phyloP scores from a whole-genome alignment of 2,329 filamentous ascomycete species.

The Penicillium sclerotiorum region DNA sequence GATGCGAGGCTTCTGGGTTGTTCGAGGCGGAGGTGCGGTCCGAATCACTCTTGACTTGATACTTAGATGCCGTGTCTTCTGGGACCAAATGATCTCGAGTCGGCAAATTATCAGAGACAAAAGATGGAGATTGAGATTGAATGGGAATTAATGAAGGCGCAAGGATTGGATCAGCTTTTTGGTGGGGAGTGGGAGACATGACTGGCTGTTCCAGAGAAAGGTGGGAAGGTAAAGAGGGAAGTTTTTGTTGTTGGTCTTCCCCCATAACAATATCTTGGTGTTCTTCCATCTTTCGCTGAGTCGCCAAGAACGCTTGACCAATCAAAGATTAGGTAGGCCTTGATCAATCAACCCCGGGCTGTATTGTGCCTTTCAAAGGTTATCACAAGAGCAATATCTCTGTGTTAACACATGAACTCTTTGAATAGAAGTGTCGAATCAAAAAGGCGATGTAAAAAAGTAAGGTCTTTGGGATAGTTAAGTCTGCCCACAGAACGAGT shows the following conservation, averaged over 20 bases:
- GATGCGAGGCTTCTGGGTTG: slow-evolving; percentile 17
- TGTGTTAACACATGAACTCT: too few species aligned
- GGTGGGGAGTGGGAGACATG: slow-evolving; percentile 22
- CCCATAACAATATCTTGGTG: slow-evolving; percentile 47
- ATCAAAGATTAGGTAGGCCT: neutral
- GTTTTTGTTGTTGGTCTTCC: slow-evolving; percentile 29
- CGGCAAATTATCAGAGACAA: slow-evolving; percentile 14
- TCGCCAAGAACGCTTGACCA: neutral
- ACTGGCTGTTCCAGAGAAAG: slow-evolving; percentile 18
- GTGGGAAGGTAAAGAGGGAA: slow-evolving; percentile 19
- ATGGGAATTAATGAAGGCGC: slow-evolving; percentile 23
- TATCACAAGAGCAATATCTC: neutral
- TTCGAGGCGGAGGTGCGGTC: slow-evolving; percentile 26
- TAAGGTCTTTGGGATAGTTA: neutral
- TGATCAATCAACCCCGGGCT: too few species aligned
- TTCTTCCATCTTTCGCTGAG: slow-evolving; percentile 30
- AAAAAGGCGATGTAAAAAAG: too few species aligned
- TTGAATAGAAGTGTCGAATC: too few species aligned
- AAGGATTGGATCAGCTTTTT: slow-evolving; percentile 23
- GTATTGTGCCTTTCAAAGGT: neutral
- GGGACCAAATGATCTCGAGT: slow-evolving; percentile 4
- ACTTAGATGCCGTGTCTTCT: slow-evolving; percentile 20
- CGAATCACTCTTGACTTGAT: slow-evolving; percentile 27
- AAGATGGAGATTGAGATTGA: slow-evolving; percentile 10
- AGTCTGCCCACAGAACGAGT: neutral